These are phyloP conservation scores for Eucalyptus cloeziana DNA, from an alignment of 345 rosid species.

Conservation along the genomic window DNA sequence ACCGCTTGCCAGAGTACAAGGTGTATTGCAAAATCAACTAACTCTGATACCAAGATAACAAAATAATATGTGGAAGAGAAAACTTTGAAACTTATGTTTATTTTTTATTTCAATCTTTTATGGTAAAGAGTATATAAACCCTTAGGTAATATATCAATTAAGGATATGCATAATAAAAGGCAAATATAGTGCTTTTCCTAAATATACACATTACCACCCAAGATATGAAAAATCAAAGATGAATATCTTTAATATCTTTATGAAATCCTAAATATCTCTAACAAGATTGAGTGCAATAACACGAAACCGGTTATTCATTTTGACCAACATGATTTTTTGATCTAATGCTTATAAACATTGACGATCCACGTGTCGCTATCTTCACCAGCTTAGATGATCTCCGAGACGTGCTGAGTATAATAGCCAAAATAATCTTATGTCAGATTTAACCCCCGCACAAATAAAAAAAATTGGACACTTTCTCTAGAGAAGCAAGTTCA, in stretches of 20 bases:
- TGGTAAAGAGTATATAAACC: not conserved
- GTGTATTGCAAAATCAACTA: not conserved
- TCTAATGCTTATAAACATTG: not conserved
- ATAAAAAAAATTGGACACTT: not conserved
- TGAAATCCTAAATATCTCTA: not conserved
- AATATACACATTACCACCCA: not conserved
- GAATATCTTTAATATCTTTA: not conserved
- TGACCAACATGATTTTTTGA: not conserved
- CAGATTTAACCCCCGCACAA: not conserved
- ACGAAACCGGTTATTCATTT: too few species aligned
- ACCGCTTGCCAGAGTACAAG: accelerated
- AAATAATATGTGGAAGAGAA: not conserved
- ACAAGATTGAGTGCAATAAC: not conserved
- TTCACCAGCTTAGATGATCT: not conserved
- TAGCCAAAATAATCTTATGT: not conserved
- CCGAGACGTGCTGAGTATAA: not conserved
- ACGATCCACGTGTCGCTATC: not conserved
- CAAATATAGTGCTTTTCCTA: not conserved
- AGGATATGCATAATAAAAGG: not conserved
- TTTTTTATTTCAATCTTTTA: not conserved
- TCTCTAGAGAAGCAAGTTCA: not conserved
- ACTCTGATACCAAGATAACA: not conserved
- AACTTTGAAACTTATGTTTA: not conserved
- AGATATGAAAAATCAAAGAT: not conserved
- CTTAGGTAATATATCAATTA: accelerated